Evolutionary conservation across 73 alveolate genomes (phyloP), one percentile per base, ranked within the genome.

Genomic region (Paramecium pentaurelia): DNA sequence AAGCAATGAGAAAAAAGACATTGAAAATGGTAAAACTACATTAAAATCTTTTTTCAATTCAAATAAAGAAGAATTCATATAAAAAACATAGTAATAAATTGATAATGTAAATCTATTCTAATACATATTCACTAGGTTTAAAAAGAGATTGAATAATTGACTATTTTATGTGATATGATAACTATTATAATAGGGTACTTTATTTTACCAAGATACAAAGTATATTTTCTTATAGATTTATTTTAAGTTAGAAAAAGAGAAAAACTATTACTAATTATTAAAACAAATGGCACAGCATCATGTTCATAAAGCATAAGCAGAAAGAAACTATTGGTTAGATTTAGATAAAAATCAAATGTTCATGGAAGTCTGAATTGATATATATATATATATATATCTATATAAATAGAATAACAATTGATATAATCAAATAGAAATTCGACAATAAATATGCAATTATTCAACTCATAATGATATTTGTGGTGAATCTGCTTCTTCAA

Each of bases 21-120:
- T 89, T 25, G 88, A 71, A 11, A 60, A 60, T 71, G 94, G 94
- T 16, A 89, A 89, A 85, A 70, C 94, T 14, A 71, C 92, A 14
- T 73, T 89, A 5, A 89, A 89, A 45, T 42, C 60, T 25, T 32
- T 89, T 9, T 89, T 89, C 71, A 89, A 89, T 44, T 45, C 77
- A 60, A 89, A 60, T 36, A 89, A 89, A 49, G 94, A 89, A 71
- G 94, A 89, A 89, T 42, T 27, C 10, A 58, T 68, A 2, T 51
- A 45, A 64, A 83, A 89, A 71, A 45, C 75, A 11, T 60, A 89
- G 38, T 20, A 71, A 47, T 16, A 70, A 45, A 89, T 89, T 14
- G 94, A 89, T 27, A 51, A 14, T 59, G 88, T 75, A 75, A 54
- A 1, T 30, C 2, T 38, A n/a, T 30, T n/a, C 64, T n/a, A 5